A percentile compares a stretch with the other conserved stretches of the same genome.
phyloP scores from a whole-genome alignment of 202 grass and related monocot species.

The Schoenoplectus tabernaemontani region DNA sequence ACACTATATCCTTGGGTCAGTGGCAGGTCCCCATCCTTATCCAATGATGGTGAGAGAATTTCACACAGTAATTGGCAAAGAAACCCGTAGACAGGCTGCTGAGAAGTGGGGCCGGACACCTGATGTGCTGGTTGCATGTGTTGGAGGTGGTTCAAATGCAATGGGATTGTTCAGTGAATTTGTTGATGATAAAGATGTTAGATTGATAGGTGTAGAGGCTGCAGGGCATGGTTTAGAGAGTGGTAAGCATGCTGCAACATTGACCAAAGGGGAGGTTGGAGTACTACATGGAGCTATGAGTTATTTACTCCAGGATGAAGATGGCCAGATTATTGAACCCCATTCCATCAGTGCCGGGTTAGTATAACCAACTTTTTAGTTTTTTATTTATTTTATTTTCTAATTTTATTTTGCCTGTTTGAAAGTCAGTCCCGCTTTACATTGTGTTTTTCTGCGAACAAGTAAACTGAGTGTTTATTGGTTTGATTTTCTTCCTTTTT shows the following conservation, averaged over 20 bases:
- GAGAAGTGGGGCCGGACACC: slow-evolving; percentile 34
- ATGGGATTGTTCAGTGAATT: slow-evolving; percentile 46
- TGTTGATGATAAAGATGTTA: slow-evolving; percentile 33
- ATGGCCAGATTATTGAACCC: slow-evolving; percentile 34
- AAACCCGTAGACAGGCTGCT: slow-evolving; percentile 29
- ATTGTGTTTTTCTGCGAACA: too few species aligned
- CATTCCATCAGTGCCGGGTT: slow-evolving; percentile 42
- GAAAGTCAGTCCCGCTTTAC: too few species aligned
- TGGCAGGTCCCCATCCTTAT: slow-evolving; percentile 40
- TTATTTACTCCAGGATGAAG: slow-evolving; percentile 39
- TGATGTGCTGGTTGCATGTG: slow-evolving; percentile 36
- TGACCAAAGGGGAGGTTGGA: slow-evolving; percentile 35
- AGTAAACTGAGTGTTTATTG: too few species aligned
- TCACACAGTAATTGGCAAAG: slow-evolving; percentile 35
- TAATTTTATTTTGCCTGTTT: too few species aligned
- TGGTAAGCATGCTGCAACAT: slow-evolving; percentile 28
- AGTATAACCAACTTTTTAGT: too few species aligned
- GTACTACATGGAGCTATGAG: slow-evolving; percentile 42
- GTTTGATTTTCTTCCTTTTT: too few species aligned
- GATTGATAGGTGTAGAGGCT: slow-evolving; percentile 37
- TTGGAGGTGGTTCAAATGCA: slow-evolving; percentile 38
- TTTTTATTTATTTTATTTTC: too few species aligned
- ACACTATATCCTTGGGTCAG: slow-evolving; percentile 37
- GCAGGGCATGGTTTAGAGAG: slow-evolving; percentile 31
- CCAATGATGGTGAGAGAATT: slow-evolving; percentile 46